Conservation (phyloP, 257 asterid genomes). For the Lavandula angustifolia region DNA sequence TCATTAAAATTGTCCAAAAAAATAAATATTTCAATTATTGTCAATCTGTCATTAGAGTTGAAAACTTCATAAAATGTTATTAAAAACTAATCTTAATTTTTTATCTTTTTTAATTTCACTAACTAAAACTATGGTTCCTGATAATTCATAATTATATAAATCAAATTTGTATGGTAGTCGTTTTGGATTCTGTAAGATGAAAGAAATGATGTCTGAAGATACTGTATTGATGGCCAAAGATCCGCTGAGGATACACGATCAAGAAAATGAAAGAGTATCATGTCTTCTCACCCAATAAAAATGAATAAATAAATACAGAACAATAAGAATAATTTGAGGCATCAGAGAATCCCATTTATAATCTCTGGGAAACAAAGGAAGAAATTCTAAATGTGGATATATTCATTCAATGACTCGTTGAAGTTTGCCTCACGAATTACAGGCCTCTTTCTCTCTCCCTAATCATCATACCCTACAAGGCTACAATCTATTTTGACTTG, state of each 20-base stretch:
- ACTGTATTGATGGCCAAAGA: conserved; percentile 56
- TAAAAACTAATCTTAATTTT: no score
- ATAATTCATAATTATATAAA: not conserved
- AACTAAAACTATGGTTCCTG: no score
- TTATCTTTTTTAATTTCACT: no score
- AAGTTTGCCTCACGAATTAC: conserved; percentile 29
- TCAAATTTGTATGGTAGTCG: not conserved
- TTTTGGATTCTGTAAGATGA: conserved; percentile 3
- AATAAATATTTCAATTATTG: not conserved
- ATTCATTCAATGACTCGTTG: conserved; percentile 39
- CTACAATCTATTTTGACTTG: conserved; percentile 46
- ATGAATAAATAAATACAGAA: not conserved
- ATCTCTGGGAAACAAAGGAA: conserved; percentile 27
- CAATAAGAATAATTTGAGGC: conserved; percentile 29
- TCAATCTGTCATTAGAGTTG: not conserved
- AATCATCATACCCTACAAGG: conserved; percentile 51
- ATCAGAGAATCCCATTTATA: conserved; percentile 41
- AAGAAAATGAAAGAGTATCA: conserved; percentile 27
- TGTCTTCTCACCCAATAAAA: conserved; percentile 28
- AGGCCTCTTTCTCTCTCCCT: conserved; percentile 30
- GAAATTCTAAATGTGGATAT: conserved; percentile 29
- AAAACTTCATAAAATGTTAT: no score
- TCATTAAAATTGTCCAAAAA: not conserved
- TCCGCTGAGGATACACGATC: conserved; percentile 42
- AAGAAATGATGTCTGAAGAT: conserved; percentile 57